Base-by-base conservation (phyloP, 2,329 filamentous ascomycete species). In the Hypoxylon sp. region DNA sequence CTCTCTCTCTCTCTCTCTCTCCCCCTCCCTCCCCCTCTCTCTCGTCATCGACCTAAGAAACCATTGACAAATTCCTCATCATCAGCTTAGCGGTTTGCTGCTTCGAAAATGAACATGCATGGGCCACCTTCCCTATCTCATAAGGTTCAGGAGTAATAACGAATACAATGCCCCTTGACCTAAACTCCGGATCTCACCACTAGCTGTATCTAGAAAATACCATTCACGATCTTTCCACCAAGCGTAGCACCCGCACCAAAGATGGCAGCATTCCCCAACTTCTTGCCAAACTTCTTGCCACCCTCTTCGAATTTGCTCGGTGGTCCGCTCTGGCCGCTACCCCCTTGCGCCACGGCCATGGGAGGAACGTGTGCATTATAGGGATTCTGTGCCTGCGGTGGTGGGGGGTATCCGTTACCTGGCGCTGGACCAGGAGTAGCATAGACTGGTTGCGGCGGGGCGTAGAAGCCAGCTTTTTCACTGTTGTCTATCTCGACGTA, bases 251-350 rank as follows among this genome's bases (percentile, higher is more conserved):
- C 94, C 52, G 95, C 95, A 80, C 95, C 95, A 76, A 97, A 97
- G 73, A 98, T 94, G 29, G 94, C 94, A 48, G 87, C 86, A 74
- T 90, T 90, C 5, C 95, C 95, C 77, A 95, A 80, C 86, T 98
- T 98, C 88, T 97, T 97, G 73, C 95, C 94, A 81, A 98, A 92
- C 83, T 98, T 98, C 90, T 97, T 97, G 62, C 93, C 94, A 62
- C 90, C 88, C 80, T 93, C 86, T 70, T 89, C 86, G 14, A 90
- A 83, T 83, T 96, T 96, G 78, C 84, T 85, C 11, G 82, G 82
- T 13, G 56, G 22, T 17, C 81, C 82, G 74, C 79, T 52, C 4
- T 59, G 47, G 13, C 31, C 82, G 71, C 81, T 79, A 59, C 84
- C 85, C 56, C 83, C 83, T 75, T 93, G 86, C 39, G 90, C 88